phyloP scores from a whole-genome alignment of 2,329 filamentous ascomycete genomes.

The Volutella citrinella region DNA sequence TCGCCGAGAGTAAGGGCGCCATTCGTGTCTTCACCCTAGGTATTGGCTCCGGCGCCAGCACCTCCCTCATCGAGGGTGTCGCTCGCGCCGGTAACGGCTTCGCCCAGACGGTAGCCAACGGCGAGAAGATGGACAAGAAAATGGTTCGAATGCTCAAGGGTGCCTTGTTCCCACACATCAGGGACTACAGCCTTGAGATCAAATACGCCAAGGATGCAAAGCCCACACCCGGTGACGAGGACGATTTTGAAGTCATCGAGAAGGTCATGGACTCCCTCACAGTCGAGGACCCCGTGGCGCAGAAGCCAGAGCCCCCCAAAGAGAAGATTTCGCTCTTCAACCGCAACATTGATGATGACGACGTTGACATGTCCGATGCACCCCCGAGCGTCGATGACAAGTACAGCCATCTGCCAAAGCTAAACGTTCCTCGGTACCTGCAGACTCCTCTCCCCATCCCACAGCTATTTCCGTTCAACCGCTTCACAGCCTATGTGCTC shows the following conservation, averaged over 20 bases:
- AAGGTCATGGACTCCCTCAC: constrained; percentile 48
- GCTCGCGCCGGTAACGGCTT: constrained; percentile 56
- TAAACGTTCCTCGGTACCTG: constrained; percentile 54
- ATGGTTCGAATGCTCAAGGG: constrained; percentile 73
- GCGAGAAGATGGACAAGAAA: constrained; percentile 66
- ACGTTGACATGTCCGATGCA: constrained; percentile 27
- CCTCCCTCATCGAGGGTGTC: constrained; percentile 52
- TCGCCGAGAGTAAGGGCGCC: constrained; percentile 37
- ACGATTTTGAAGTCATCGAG: constrained; percentile 63
- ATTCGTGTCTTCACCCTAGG: constrained; percentile 55
- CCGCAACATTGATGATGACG: constrained; percentile 40
- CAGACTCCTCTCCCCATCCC: constrained; percentile 65
- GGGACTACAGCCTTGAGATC: constrained; percentile 61
- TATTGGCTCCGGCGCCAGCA: constrained; percentile 49
- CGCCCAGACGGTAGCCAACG: constrained; percentile 57
- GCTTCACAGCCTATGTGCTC: constrained; percentile 64
- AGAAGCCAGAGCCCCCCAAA: constrained; percentile 6
- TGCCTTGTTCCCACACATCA: constrained; percentile 63
- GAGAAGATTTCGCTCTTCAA: constrained; percentile 61
- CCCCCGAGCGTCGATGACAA: constrained; percentile 27
- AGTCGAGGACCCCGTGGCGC: constrained; percentile 28
- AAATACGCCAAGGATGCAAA: constrained; percentile 43
- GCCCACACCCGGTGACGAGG: constrained; percentile 25
- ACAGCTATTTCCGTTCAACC: constrained; percentile 63
- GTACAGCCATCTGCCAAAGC: constrained; percentile 49